A percentile compares a stretch with the other conserved stretches of the same genome.
These are phyloP conservation scores for Cystobasidium tubakii DNA, from an alignment of 768 basidiomycete species.

Conservation along the genomic window DNA sequence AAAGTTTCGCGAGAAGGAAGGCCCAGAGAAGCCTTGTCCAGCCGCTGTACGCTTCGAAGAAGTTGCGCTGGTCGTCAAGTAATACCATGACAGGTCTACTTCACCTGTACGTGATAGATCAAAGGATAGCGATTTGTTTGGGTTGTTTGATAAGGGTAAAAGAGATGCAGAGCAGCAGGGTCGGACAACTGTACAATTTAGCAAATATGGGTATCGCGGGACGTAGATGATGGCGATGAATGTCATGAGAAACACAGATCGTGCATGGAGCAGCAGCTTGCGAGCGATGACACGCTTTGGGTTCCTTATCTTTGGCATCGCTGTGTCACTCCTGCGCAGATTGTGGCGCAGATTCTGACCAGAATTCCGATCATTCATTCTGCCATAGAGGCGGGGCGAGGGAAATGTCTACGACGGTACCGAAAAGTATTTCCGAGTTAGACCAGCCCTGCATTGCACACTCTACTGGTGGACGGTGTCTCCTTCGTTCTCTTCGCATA, in stretches of 20 bases:
- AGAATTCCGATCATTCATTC: not conserved
- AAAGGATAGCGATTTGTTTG: too few relatives aligned
- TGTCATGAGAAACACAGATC: not conserved
- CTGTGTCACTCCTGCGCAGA: slow-evolving; percentile 1
- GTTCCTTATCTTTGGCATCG: not conserved
- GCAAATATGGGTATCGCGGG: not conserved
- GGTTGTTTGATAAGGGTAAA: too few relatives aligned
- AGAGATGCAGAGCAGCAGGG: too few relatives aligned
- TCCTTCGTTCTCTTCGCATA: too few relatives aligned
- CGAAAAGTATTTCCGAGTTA: not conserved
- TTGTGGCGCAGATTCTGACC: not conserved
- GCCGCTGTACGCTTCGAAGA: not conserved
- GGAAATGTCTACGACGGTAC: not conserved
- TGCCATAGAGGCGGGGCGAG: not conserved
- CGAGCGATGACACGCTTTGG: not conserved
- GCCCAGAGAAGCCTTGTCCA: not conserved
- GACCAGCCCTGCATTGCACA: too few relatives aligned
- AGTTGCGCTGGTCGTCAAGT: not conserved
- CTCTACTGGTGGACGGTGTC: too few relatives aligned
- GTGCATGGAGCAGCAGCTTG: not conserved
- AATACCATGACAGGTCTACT: too few relatives aligned
- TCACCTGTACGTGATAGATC: too few relatives aligned
- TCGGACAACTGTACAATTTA: not conserved
- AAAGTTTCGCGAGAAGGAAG: not conserved
- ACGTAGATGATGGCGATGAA: not conserved